phyloP scores from a whole-genome alignment of 192 early-diverging fungal genomes.

The Thamnidium elegans region DNA sequence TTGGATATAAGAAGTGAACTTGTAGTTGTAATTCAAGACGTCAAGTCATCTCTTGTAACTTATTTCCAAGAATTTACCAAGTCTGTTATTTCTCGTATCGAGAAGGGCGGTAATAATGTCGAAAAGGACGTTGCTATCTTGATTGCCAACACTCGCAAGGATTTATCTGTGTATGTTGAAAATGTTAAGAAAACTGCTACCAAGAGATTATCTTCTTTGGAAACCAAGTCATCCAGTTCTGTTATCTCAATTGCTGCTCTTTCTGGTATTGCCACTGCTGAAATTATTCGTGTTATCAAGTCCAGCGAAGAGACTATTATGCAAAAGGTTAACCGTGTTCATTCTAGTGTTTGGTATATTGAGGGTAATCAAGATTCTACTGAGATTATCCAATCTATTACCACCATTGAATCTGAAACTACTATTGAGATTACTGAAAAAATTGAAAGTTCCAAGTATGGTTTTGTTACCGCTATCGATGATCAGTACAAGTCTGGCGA shows the following conservation, averaged over 20 bases:
- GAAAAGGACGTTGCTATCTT: constrained; percentile 15
- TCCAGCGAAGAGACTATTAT: not conserved
- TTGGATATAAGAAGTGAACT: constrained; percentile 10
- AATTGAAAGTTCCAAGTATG: constrained; percentile 5
- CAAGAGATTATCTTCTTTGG: constrained; percentile 4
- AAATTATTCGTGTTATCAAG: not conserved
- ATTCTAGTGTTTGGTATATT: constrained; percentile 15
- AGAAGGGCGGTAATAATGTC: constrained; percentile 14
- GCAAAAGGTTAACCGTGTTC: constrained; percentile 5
- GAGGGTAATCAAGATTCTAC: not conserved
- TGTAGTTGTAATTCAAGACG: not conserved
- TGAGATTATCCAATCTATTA: constrained; percentile 1
- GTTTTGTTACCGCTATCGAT: not conserved
- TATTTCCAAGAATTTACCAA: constrained; percentile 13
- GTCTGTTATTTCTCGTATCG: not conserved
- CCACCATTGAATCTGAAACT: constrained; percentile 9
- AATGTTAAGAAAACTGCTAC: constrained; percentile 7
- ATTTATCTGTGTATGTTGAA: not conserved
- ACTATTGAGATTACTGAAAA: constrained; percentile 3
- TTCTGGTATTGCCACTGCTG: constrained; percentile 8
- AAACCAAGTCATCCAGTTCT: constrained; percentile 8
- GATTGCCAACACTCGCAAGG: constrained; percentile 6
- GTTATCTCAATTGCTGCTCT: constrained; percentile 10
- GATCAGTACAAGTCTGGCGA: not conserved
- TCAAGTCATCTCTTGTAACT: constrained; percentile 4